Conservation (phyloP, 2,329 filamentous ascomycete species). For the Penicillium oxalicum region DNA sequence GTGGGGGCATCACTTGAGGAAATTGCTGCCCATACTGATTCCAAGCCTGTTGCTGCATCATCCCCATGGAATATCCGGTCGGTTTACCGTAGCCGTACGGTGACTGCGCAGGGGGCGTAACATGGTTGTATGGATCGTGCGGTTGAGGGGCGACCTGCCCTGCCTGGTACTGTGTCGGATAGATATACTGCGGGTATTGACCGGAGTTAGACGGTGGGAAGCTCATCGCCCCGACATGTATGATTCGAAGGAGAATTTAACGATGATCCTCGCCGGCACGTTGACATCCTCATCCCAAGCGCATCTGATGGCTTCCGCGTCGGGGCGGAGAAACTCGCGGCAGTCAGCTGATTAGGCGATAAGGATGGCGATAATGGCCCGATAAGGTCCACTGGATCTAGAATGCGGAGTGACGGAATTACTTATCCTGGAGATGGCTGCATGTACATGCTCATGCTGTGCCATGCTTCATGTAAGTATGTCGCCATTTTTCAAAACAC, state of each 20-base stretch:
- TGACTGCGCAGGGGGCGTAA: conserved; percentile 23
- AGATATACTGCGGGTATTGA: conserved; percentile 29
- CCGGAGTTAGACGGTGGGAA: conserved; percentile 38
- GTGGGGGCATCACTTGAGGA: conserved; percentile 22
- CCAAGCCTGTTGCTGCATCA: conserved; percentile 24
- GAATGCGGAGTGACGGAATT: too few species aligned
- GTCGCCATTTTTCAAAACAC: too few species aligned
- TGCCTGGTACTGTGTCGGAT: conserved; percentile 31
- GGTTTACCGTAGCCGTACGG: conserved; percentile 32
- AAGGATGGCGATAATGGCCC: conserved; percentile 10
- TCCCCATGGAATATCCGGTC: conserved; percentile 29
- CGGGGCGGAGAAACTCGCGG: conserved; percentile 28
- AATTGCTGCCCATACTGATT: conserved; percentile 2
- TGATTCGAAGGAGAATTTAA: conserved; percentile 11
- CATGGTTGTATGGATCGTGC: conserved; percentile 34
- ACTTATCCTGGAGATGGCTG: too few species aligned
- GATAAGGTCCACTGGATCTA: not conserved
- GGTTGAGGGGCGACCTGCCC: conserved; percentile 26
- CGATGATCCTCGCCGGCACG: conserved; percentile 10
- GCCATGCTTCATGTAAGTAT: too few species aligned
- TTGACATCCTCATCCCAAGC: conserved; percentile 2
- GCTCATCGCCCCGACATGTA: conserved; percentile 36
- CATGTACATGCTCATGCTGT: not conserved
- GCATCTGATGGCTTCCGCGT: conserved; percentile 16
- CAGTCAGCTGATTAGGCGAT: conserved; percentile 20